Base-by-base conservation (phyloP, 2,329 filamentous ascomycete genomes). In the Fusarium palustre region DNA sequence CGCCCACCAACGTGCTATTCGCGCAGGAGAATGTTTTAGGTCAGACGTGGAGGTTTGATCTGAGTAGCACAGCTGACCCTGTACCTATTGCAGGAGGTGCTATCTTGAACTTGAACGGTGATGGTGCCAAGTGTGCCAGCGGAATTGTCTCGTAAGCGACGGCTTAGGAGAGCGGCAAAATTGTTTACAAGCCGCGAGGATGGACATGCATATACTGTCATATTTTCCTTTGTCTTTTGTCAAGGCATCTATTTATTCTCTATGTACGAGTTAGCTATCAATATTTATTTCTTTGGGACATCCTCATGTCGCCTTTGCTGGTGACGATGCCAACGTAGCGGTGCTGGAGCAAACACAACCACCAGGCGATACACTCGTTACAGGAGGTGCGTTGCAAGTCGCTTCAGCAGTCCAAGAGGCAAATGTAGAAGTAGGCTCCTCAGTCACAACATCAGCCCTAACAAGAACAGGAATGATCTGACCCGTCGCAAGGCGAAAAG, bases 391-490 rank as follows among this genome's bases (percentile, higher is more conserved):
- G 1, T 74, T 75, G 69, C 84, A 86, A 5, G 82, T 85, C 3
- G 80, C 76, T 39, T 83, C 79, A 1, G 78, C 65, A 30, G 78
- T 77, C 74, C 80, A 84, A 7, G 78, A 75, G 7, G 68, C 66
- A 24, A 78, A 76, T 0, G 74, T 75, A 24, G 73, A n/a, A 0
- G 77, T 59, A 68, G 74, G 72, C 10, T 75, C 65, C n/a, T 74
- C 66, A 7, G 63, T 48, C 1, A 81, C 59, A 43, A 81, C 84
- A 69, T 86, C 82, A 1, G 86, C 88, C 77, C 86, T 88, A 34
- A 92, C 86, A 2, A 92, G 82, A 4, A 91, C 88, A 0, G 90
- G 90, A 30, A 92, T 90, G 10, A 90, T 85, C 59, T 88, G 86
- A 11, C 91, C 90, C 0, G 91, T 93, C n/a, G 81, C 82, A 15